These are phyloP conservation scores for Graphilbum sp. DNA, from an alignment of 2,329 filamentous ascomycete genomes.

Conservation along the genomic window DNA sequence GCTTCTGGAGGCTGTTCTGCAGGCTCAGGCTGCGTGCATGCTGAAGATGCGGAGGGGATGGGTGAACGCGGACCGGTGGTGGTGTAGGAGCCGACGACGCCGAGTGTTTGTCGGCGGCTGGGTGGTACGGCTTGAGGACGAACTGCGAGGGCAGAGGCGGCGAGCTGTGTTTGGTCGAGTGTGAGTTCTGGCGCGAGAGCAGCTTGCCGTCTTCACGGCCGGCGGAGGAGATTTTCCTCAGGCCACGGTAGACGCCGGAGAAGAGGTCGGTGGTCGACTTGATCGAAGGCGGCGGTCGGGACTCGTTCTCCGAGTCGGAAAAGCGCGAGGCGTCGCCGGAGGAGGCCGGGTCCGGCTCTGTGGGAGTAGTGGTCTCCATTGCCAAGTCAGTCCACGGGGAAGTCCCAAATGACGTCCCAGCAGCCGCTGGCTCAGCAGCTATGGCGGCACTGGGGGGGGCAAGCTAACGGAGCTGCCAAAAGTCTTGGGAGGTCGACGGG, in stretches of 20 bases:
- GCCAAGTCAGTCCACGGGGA: constrained; percentile 18
- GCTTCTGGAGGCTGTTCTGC: constrained; percentile 40
- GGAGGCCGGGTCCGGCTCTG: constrained; percentile 13
- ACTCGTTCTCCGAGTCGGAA: constrained; percentile 29
- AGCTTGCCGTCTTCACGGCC: constrained; percentile 27
- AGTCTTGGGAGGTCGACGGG: too few species aligned
- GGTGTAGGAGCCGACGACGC: constrained; percentile 14
- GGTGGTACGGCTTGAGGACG: constrained; percentile 19
- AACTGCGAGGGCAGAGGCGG: constrained; percentile 14
- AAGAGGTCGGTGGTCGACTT: constrained; percentile 30
- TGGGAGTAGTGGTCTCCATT: constrained; percentile 13
- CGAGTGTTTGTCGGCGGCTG: constrained; percentile 12
- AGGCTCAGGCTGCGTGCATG: constrained; percentile 39
- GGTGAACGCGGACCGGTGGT: constrained; percentile 10
- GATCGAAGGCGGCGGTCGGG: constrained; percentile 16
- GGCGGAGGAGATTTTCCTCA: constrained; percentile 28
- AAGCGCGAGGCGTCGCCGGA: constrained; percentile 20
- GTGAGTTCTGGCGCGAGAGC: constrained; percentile 17
- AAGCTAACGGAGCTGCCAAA: too few species aligned
- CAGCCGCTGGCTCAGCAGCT: neutral
- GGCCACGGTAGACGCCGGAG: constrained; percentile 33
- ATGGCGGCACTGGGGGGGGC: too few species aligned
- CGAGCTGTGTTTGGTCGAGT: neutral
- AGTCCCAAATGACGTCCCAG: neutral
- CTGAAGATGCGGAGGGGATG: constrained; percentile 15